Percentiles rank a stretch among this genome's conserved stretches.
Conservation (phyloP, 179 eudicot species). For the Beta corolliflora region DNA sequence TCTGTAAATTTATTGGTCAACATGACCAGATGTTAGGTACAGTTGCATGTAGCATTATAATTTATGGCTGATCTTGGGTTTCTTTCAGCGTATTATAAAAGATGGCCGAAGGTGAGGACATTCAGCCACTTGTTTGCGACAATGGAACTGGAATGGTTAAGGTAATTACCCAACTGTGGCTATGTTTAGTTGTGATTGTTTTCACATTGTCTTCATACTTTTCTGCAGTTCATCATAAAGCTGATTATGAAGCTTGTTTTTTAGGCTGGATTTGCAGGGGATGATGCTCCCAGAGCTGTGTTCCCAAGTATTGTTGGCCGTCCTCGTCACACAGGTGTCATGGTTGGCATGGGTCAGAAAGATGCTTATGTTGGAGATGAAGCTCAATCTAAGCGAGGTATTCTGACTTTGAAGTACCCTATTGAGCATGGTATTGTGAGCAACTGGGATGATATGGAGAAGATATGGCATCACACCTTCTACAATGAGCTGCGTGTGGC, state of each 20-base stretch:
- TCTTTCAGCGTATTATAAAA: constrained; percentile 30
- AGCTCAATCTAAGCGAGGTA: constrained; percentile 54
- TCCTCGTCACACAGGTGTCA: constrained; percentile 54
- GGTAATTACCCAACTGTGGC: constrained; percentile 28
- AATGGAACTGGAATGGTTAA: constrained; percentile 64
- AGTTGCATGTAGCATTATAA: not conserved
- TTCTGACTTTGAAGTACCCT: constrained; percentile 44
- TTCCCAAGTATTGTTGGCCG: constrained; percentile 52
- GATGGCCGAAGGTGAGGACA: constrained; percentile 63
- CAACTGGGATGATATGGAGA: constrained; percentile 54
- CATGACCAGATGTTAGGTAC: not conserved
- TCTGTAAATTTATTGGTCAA: not conserved
- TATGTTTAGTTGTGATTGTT: not conserved
- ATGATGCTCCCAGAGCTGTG: constrained; percentile 48
- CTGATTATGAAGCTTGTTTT: constrained; percentile 8
- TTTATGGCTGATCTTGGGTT: constrained; percentile 3
- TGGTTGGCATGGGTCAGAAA: constrained; percentile 59
- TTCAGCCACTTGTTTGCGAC: constrained; percentile 60
- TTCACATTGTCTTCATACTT: not conserved
- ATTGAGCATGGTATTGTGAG: constrained; percentile 48
- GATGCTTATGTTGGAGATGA: constrained; percentile 56
- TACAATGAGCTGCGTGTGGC: constrained; percentile 58
- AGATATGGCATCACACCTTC: constrained; percentile 55
- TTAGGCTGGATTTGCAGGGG: constrained; percentile 55
- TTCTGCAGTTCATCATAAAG: not conserved